Evolutionary conservation across 108 stramenopile genomes (phyloP).

Genomic region (Pseudonitzschia multiseries): DNA sequence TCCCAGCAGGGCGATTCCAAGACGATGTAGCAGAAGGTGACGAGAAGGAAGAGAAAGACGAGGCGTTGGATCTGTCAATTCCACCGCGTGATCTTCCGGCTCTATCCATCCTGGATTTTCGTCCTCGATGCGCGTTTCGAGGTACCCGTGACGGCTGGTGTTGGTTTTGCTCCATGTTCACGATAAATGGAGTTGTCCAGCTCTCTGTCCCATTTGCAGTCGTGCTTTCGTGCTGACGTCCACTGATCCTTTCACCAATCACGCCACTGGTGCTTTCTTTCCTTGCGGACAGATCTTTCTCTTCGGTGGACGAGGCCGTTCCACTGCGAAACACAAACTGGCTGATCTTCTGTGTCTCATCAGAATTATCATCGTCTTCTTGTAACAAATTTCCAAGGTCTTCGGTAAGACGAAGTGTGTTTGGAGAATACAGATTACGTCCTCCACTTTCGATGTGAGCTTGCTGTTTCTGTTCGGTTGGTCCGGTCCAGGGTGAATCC

Average conservation of each 20-base stretch:
- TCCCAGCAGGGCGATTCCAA: conserved; percentile 11
- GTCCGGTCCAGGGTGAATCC: conserved; percentile 12
- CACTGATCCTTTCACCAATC: not conserved
- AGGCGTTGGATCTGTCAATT: conserved; percentile 13
- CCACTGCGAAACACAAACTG: conserved; percentile 30
- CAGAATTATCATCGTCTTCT: conserved; percentile 66
- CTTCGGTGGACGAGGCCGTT: conserved; percentile 9
- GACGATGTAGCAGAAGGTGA: not conserved
- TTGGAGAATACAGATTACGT: conserved; percentile 62
- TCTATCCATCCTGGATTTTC: conserved; percentile 24
- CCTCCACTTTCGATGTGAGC: conserved; percentile 1
- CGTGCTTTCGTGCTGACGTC: conserved; percentile 2
- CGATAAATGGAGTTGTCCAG: conserved; percentile 39
- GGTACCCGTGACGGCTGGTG: conserved; percentile 29
- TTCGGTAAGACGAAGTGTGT: conserved; percentile 69
- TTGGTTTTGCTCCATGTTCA: conserved; percentile 24
- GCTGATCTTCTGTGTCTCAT: conserved; percentile 17
- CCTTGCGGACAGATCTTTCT: conserved; percentile 1
- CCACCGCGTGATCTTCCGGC: conserved; percentile 21
- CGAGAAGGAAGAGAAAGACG: not conserved
- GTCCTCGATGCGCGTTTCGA: conserved; percentile 16
- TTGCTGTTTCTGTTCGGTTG: not conserved
- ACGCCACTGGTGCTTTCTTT: not conserved
- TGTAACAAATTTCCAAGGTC: conserved; percentile 68
- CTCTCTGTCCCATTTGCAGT: conserved; percentile 11